Evolutionary conservation across 1,284 basidiomycete species (phyloP), one percentile per base, ranked within the genome.

Genomic region (Cutaneotrichosporon cutaneum): DNA sequence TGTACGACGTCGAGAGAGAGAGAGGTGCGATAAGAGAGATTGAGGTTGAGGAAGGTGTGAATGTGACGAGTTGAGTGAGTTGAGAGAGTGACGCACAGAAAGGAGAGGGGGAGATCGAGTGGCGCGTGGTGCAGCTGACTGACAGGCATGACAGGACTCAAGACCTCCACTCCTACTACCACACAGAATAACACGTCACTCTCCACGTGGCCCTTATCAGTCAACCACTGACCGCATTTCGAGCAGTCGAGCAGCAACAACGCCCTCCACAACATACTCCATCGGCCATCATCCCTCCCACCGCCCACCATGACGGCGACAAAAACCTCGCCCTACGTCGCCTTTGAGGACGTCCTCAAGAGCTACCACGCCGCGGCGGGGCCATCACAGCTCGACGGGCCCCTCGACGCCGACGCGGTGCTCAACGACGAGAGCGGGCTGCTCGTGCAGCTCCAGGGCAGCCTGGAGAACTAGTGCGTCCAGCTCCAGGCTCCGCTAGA

Each of bases 301-400:
- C 14, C 22, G 14, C 9, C 13, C 32, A 30, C 14, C 35, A 52
- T 32, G 30, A 21, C 51, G 26, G 35, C 13, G 33, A 21, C 53
- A 32, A 24, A 39, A 13, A 22, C 54, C 13, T 68, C 72, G 1
- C 68, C 72, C 1, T 76, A 73, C 58, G 56, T 68, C 47, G 57
- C 70, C 4, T 78, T 77, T 58, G 75, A 75, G 8, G 68, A 71
- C 42, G 67, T 72, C 16, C 51, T 77, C 35, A 68, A 71, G 4
- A 64, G 70, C 18, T 78, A 75, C 58, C 76, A 78, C 67, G 62
- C 72, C 9, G 66, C 72, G 42, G 68, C 75, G 2, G 76, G 76
- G 1, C 74, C 75, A 21, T 78, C 76, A 5, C 72, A 76, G 57
- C 70, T 78, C 47, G 76, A 77, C 62, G 65, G 68, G 18, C 70